phyloP scores from a whole-genome alignment of 164 flowering plant genomes.

The Kingdonia uniflora region DNA sequence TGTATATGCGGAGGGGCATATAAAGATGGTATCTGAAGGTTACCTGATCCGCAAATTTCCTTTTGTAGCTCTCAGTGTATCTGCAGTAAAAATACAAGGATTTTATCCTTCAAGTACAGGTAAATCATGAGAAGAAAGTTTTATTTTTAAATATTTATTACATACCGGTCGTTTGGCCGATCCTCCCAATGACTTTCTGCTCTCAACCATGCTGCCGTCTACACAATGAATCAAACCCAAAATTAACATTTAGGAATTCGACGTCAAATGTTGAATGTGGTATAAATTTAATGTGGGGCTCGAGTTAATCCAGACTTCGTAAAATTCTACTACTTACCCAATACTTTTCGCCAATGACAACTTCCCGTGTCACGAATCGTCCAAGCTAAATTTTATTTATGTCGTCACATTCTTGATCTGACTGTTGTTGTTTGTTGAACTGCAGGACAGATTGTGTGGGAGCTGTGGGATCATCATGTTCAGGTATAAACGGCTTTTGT shows the following conservation, averaged over 20 bases:
- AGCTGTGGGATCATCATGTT: background rate
- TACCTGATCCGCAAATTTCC: conserved; percentile 80
- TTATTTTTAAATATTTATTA: background rate
- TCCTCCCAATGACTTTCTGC: conserved; percentile 78
- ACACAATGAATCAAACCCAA: conserved; percentile 15
- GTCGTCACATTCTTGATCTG: conserved; percentile 20
- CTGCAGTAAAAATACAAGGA: conserved; percentile 24
- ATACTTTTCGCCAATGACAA: conserved; percentile 58
- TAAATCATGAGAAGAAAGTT: background rate
- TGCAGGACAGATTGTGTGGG: conserved; percentile 18
- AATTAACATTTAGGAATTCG: no score
- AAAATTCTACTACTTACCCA: conserved; percentile 42
- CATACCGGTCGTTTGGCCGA: conserved; percentile 41
- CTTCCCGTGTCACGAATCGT: conserved; percentile 50
- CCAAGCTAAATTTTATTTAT: conserved; percentile 33
- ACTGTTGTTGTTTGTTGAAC: conserved; percentile 32
- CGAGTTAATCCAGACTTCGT: no score
- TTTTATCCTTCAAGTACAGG: background rate
- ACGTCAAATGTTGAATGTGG: no score
- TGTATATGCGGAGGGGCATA: no score
- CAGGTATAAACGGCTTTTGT: conserved; percentile 5
- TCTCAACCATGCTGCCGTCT: conserved; percentile 85
- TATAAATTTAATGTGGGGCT: no score
- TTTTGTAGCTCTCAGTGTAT: conserved; percentile 47
- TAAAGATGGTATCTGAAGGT: background rate